Conservation (phyloP, 2,329 filamentous ascomycete genomes). For the Trematosphaeria pertusa region DNA sequence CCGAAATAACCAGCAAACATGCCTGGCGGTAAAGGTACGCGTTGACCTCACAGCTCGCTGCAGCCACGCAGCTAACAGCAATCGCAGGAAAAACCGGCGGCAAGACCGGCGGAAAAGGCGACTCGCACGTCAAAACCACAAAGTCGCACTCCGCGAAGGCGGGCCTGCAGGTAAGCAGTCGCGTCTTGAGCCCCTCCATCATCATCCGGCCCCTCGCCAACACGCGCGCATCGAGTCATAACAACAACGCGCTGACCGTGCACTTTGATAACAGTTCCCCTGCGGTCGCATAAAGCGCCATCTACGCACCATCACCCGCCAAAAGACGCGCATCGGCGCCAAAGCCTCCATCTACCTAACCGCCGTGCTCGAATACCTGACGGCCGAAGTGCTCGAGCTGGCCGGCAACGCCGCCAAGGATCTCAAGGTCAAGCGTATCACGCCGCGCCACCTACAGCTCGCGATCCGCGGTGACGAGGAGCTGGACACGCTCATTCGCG, state of each 20-base stretch:
- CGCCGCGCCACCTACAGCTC: conserved; percentile 94
- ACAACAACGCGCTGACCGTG: conserved; percentile 34
- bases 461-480: conserved; percentile 99
- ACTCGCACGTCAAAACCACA: conserved; percentile 82
- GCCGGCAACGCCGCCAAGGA: conserved; percentile 99
- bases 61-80: conserved; percentile 28
- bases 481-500: conserved; percentile 94
- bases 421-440: conserved; percentile 99
- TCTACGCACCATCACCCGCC: conserved; percentile 98
- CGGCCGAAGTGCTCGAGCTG: conserved; percentile 95
- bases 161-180: conserved; percentile 83
- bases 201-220: conserved; percentile 22
- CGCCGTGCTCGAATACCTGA: conserved; percentile 96
- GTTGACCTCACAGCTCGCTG: conserved; percentile 34
- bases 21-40: conserved; percentile 94
- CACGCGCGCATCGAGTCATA: conserved; percentile 24
- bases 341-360: conserved; percentile 99
- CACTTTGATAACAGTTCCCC: conserved; percentile 73
- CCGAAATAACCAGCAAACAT: conserved; percentile 52
- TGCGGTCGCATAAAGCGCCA: conserved; percentile 99
- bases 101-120: conserved; percentile 86
- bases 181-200: conserved; percentile 12
- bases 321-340: conserved; percentile 99
- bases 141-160: conserved; percentile 94
- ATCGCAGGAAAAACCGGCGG: conserved; percentile 69